Evolutionary conservation across 352 stramenopile genomes (phyloP), one percentile per base, ranked within the genome.

Genomic region (Globisporangium apiculatum): DNA sequence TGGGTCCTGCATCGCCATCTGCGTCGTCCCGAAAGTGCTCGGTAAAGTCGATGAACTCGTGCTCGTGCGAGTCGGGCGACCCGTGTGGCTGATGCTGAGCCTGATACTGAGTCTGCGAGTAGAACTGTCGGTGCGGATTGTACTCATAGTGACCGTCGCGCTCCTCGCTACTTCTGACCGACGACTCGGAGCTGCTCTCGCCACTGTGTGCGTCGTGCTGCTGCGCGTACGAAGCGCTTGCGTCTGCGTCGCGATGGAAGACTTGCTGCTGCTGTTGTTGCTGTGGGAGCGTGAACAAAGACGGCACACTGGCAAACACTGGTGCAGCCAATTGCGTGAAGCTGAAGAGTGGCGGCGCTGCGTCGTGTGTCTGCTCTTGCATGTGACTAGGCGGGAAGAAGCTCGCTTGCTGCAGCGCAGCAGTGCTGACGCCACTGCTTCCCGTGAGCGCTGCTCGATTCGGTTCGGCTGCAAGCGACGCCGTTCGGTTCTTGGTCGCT

Each of bases 41-140:
- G 0, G 72, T 65, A 50, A 83, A 83, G 59, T 81, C 75, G 11
- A 82, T 65, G 60, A 67, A 84, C 45, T 69, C 65, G 35, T 78
- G 68, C 8, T 74, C 48, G 38, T 53, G 58, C 53, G 10, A 41
- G 7, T 50, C 52, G 15, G 40, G 35, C 11, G 31, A 51, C 10
- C 17, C 7, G 7, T 35, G n/a, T 36, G 60, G 41, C 2, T 53
- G 18, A 14, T 66, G 53, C 2, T 62, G 43, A 24, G 24, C 3
- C 24, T 3, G 24, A 31, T 31, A 3, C 24, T 31, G 24, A 31
- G 24, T 31, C 24, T 31, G 24, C 24, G 31, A 9, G n/a, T 54
- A n/a, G 50, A 62, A 55, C 11, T 69, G 49, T 9, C 59, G 66
- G 15, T 71, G 69, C 2, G 60, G 58, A 5, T 60, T 63, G 52